Conservation (phyloP, 1,284 basidiomycete genomes). For the Ceratobasidium sp. region DNA sequence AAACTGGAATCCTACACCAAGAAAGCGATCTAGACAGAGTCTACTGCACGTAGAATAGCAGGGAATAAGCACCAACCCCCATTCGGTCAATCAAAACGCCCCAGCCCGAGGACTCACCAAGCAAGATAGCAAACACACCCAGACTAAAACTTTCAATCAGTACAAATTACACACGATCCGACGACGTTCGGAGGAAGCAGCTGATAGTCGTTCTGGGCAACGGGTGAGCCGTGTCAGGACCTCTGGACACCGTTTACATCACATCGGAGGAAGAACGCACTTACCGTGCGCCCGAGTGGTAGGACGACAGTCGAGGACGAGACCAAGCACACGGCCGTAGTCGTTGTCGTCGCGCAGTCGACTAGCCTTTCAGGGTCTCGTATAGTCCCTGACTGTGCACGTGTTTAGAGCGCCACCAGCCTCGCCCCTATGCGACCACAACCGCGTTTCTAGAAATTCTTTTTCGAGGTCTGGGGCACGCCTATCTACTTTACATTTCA, state of each 20-base stretch:
- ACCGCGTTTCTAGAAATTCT: constrained; percentile 10
- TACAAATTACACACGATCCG: not conserved
- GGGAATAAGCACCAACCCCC: not conserved
- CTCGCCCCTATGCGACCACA: not conserved
- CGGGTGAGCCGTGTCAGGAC: not conserved
- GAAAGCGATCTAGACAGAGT: not conserved
- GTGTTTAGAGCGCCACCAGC: constrained; percentile 19
- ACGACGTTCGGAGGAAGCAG: constrained; percentile 8
- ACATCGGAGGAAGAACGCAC: not conserved
- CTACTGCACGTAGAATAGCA: not conserved
- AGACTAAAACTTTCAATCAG: not conserved
- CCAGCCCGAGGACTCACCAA: not conserved
- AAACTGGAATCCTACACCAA: not conserved
- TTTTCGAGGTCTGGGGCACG: not conserved
- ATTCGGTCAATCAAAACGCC: not conserved
- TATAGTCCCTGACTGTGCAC: constrained; percentile 2
- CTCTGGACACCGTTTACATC: too few relatives aligned
- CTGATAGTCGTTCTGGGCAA: constrained; percentile 12
- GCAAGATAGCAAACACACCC: not conserved
- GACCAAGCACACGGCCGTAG: not conserved
- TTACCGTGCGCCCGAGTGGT: not conserved
- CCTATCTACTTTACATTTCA: not conserved
- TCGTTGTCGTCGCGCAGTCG: not conserved
- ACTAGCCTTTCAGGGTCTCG: not conserved
- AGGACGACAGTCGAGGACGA: not conserved